Conservation (phyloP, 2,329 filamentous ascomycete species). For the Trichophyton simii region DNA sequence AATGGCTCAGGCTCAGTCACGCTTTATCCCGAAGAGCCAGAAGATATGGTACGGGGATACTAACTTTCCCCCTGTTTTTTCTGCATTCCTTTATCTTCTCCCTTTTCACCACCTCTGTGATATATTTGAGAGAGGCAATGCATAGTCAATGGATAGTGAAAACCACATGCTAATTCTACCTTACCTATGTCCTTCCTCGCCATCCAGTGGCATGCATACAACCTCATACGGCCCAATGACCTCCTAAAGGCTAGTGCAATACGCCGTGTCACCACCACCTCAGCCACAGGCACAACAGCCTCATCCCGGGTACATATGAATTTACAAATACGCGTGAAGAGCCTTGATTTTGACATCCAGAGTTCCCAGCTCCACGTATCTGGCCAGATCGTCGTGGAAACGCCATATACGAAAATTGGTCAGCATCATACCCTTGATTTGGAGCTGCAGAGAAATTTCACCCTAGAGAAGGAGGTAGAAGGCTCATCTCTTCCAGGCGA, state of each 20-base stretch:
- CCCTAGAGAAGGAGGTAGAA: slow-evolving; percentile 63
- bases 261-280: slow-evolving; percentile 51
- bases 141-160: neutral
- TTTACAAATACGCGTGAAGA: slow-evolving; percentile 53
- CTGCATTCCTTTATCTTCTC: neutral
- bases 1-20: slow-evolving; percentile 55
- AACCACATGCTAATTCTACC: neutral
- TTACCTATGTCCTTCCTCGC: neutral
- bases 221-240: slow-evolving; percentile 55
- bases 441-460: slow-evolving; percentile 77
- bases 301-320: slow-evolving; percentile 53
- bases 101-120: neutral
- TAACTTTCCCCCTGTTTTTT: neutral
- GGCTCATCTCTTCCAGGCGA: slow-evolving; percentile 24
- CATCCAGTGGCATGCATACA: slow-evolving; percentile 58
- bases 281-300: slow-evolving; percentile 45
- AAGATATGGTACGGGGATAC: slow-evolving; percentile 51
- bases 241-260: slow-evolving; percentile 53
- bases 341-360: slow-evolving; percentile 57
- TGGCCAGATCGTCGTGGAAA: slow-evolving; percentile 53
- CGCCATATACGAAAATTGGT: slow-evolving; percentile 54
- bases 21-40: slow-evolving; percentile 57
- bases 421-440: slow-evolving; percentile 65
- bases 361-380: slow-evolving; percentile 56
- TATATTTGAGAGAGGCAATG: neutral